phyloP scores from a whole-genome alignment of 345 rosid species.

The Noccaea caerulescens region DNA sequence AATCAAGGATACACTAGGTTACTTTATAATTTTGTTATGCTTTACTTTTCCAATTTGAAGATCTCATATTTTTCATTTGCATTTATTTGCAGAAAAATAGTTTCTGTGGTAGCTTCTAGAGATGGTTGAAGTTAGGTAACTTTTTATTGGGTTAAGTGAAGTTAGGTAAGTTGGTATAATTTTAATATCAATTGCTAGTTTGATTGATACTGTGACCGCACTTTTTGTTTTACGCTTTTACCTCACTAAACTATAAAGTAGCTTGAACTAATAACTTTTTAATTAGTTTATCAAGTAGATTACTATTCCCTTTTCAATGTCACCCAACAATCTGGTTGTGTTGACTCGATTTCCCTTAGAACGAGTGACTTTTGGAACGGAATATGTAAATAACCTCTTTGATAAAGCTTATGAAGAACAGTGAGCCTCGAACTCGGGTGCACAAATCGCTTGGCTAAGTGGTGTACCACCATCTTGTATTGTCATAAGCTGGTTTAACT shows the following conservation, averaged over 20 bases:
- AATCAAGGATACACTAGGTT: too few species aligned
- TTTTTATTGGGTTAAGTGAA: not conserved
- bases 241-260: not conserved
- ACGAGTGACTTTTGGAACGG: not conserved
- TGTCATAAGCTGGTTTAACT: too few species aligned
- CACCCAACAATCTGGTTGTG: not conserved
- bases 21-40: not conserved
- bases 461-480: too few species aligned
- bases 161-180: not conserved
- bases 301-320: not conserved
- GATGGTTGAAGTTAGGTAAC: not conserved
- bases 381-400: conserved; percentile 1
- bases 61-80: not conserved
- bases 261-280: not conserved
- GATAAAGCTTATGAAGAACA: conserved; percentile 5
- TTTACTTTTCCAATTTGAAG: not conserved
- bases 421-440: not conserved
- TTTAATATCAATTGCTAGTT: not conserved
- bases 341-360: not conserved
- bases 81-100: not conserved
- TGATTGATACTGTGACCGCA: not conserved
- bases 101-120: not conserved
- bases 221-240: conserved; percentile 15
- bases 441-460: too few species aligned
- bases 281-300: conserved; percentile 2